Evolutionary conservation across 1,284 basidiomycete genomes (phyloP), one percentile per base, ranked within the genome.

Genomic region (Puccinia polysora): DNA sequence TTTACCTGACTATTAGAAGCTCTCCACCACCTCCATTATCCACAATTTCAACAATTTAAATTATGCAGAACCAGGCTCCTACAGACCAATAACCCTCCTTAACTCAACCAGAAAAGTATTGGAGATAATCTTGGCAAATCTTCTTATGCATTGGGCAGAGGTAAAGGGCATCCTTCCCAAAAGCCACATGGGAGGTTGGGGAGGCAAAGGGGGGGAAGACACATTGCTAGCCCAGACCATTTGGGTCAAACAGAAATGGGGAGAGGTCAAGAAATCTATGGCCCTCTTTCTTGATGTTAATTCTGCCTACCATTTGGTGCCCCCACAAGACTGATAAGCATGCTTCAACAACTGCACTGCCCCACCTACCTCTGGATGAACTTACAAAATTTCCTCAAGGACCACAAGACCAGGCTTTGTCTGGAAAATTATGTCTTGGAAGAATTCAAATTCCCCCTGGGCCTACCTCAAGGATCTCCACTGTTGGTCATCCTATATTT

Each of bases 381-480:
- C 12, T 14, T 53, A 8, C 14, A 53, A 12, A 14, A 12, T 53
- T 53, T 53, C 50, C 50, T 53, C 12, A 53, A 12, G 7, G 50
- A 53, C 23, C 14, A 23, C 14, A 53, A 12, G 25, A 53, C 50
- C 8, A 53, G 25, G 8, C 23, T 53, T 14, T 15, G 50, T 8
- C 23, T 53, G 25, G 14, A 53, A 8, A 7, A 53, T 7, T 53
- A 15, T 53, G 25, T 8, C 8, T 53, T 25, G 12, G 14, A 53
- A 8, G 50, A 8, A 12, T 53, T 53, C 50, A 53, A 53, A 12
- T 14, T 53, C 12, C 14, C 12, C 14, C 8, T 8, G 14, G 50
- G 50, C 12, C 50, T 53, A 53, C 50, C 50, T 53, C 50, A 53
- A 53, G 50, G 50, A 8, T 53, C 50, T 14, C 50, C 50, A 12